phyloP scores from a whole-genome alignment of 2,329 filamentous ascomycete species.

The Didymella arachidicola region DNA sequence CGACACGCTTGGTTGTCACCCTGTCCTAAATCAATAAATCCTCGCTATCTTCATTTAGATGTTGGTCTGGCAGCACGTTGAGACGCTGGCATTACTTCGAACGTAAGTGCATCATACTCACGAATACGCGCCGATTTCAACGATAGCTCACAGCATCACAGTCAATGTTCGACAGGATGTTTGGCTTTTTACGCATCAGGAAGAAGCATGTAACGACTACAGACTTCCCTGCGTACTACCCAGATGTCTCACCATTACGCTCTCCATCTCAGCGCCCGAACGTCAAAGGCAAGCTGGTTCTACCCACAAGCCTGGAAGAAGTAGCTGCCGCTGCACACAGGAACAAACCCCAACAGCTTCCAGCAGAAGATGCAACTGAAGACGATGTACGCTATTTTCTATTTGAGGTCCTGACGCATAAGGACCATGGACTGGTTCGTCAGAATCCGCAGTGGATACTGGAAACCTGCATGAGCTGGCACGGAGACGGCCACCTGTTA shows the following conservation, averaged over 20 bases:
- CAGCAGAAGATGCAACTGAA: not conserved
- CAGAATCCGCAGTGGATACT: not conserved
- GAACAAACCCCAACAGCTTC: not conserved
- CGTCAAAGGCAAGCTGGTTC: not conserved
- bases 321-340: not conserved
- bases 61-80: not conserved
- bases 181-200: not conserved
- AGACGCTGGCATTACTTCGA: not conserved
- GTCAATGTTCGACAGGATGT: not conserved
- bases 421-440: not conserved
- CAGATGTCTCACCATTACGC: not conserved
- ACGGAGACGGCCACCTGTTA: not conserved
- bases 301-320: not conserved
- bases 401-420: not conserved
- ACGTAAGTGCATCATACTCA: not conserved
- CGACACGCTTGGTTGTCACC: not conserved
- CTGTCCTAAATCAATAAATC: not conserved
- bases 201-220: not conserved
- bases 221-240: not conserved
- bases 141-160: not conserved
- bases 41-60: not conserved
- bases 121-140: not conserved
- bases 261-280: not conserved
- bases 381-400: not conserved
- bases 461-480: not conserved